Percentiles rank a stretch among this genome's conserved stretches.
Evolutionary conservation across 1,284 basidiomycete species (phyloP).

Genomic region (Apiotrichum montevideense): DNA sequence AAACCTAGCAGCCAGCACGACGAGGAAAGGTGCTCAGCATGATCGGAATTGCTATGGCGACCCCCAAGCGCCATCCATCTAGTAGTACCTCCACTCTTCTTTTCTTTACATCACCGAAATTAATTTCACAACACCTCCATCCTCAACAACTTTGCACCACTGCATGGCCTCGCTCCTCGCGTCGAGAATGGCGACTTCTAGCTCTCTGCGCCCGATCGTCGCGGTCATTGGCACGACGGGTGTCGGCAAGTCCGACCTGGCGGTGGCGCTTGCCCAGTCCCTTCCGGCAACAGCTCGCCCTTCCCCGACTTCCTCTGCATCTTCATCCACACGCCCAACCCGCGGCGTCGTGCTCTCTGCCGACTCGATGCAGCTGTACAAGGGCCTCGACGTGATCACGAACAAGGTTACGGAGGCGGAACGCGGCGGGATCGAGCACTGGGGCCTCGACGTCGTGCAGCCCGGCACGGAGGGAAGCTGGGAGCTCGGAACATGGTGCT

Average conservation of each 20-base stretch:
- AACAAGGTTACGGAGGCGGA: slow-evolving; percentile 83
- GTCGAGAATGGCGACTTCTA: background rate
- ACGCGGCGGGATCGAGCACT: slow-evolving; percentile 75
- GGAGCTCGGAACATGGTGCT: slow-evolving; percentile 61
- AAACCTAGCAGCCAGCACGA: too few species aligned
- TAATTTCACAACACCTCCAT: background rate
- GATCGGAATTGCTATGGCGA: too few species aligned
- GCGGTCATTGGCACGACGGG: slow-evolving; percentile 92
- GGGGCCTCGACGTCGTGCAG: slow-evolving; percentile 77
- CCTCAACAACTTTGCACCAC: background rate
- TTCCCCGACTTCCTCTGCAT: background rate
- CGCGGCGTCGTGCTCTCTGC: slow-evolving; percentile 67
- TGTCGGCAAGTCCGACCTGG: slow-evolving; percentile 91
- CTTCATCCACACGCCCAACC: background rate
- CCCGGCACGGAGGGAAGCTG: slow-evolving; percentile 83
- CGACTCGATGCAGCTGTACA: slow-evolving; percentile 97
- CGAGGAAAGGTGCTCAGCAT: too few species aligned
- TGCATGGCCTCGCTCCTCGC: background rate
- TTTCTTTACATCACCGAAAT: too few species aligned
- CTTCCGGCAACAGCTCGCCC: slow-evolving; percentile 2
- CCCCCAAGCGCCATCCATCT: too few species aligned
- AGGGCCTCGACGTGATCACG: slow-evolving; percentile 88
- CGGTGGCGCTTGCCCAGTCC: slow-evolving; percentile 72
- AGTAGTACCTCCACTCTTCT: too few species aligned
- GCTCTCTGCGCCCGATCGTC: slow-evolving; percentile 44